Evolutionary conservation across 495 filamentous ascomycete species (phyloP).

Genomic region (Lasiosphaeris hirsuta): DNA sequence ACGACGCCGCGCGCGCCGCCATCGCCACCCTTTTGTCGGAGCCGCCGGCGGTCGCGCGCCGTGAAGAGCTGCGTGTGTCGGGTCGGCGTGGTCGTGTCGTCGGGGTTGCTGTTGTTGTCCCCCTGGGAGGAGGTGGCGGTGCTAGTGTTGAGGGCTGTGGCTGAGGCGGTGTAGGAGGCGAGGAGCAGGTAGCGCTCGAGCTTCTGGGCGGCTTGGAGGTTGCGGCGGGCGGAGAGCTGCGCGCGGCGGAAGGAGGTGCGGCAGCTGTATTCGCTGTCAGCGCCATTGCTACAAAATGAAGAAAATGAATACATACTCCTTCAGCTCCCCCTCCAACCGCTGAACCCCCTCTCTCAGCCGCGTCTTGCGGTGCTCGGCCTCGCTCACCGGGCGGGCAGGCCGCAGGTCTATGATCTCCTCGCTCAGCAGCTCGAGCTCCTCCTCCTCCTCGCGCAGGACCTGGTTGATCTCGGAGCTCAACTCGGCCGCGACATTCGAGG

Average conservation of each 20-base stretch:
- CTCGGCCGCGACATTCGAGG: conserved; percentile 61
- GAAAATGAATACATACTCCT: conserved; percentile 47
- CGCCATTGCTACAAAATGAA: not conserved
- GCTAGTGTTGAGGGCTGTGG: conserved; percentile 25
- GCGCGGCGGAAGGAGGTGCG: conserved; percentile 77
- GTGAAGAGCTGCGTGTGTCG: conserved; percentile 25
- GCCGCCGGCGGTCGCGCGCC: conserved; percentile 23
- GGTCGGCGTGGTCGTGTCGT: not conserved
- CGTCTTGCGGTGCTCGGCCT: conserved; percentile 52
- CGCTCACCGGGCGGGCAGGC: conserved; percentile 38
- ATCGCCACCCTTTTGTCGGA: conserved; percentile 12
- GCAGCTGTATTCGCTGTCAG: conserved; percentile 47
- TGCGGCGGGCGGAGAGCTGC: conserved; percentile 75
- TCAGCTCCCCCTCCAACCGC: conserved; percentile 64
- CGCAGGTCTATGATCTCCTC: conserved; percentile 73
- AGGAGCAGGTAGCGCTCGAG: conserved; percentile 77
- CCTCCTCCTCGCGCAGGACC: conserved; percentile 76
- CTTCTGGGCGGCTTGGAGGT: conserved; percentile 65
- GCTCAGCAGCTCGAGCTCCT: conserved; percentile 76
- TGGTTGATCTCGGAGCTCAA: conserved; percentile 79
- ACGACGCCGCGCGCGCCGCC: conserved; percentile 59
- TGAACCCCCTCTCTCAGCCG: conserved; percentile 61
- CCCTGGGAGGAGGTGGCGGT: conserved; percentile 8
- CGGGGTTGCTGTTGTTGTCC: conserved; percentile 14
- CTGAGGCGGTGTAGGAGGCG: conserved; percentile 50